These are phyloP conservation scores for Pestalotiopsis fici DNA, from an alignment of 2,329 filamentous ascomycete species.

Conservation along the genomic window DNA sequence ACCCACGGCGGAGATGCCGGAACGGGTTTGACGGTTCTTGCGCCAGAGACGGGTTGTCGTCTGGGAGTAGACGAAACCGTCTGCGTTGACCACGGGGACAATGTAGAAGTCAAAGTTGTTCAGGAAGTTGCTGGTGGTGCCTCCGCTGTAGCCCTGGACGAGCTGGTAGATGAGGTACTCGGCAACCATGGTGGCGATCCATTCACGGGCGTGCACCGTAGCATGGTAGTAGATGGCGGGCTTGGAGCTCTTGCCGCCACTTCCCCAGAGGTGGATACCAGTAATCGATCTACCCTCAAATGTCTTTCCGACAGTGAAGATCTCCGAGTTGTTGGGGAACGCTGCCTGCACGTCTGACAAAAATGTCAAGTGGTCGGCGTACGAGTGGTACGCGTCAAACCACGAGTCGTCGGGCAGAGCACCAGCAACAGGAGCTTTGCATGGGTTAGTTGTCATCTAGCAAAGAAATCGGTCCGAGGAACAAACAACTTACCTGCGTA, in stretches of 20 bases:
- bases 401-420: slow-evolving; percentile 41
- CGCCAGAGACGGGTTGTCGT: slow-evolving; percentile 52
- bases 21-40: slow-evolving; percentile 48
- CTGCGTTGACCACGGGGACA: slow-evolving; percentile 54
- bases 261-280: slow-evolving; percentile 59
- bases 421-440: slow-evolving; percentile 16
- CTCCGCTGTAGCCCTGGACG: slow-evolving; percentile 42
- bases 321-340: slow-evolving; percentile 47
- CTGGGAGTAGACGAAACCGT: slow-evolving; percentile 54
- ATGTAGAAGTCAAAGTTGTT: slow-evolving; percentile 62
- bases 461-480: not conserved
- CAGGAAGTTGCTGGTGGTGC: slow-evolving; percentile 42
- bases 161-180: slow-evolving; percentile 52
- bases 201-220: slow-evolving; percentile 56
- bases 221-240: slow-evolving; percentile 53
- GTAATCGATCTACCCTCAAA: slow-evolving; percentile 54
- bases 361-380: slow-evolving; percentile 51
- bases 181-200: slow-evolving; percentile 52
- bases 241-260: slow-evolving; percentile 41
- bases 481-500: slow-evolving; percentile 20
- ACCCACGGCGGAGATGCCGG: slow-evolving; percentile 43
- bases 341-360: slow-evolving; percentile 44
- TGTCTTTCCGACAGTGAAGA: slow-evolving; percentile 46
- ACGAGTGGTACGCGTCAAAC: slow-evolving; percentile 56
- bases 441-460: slow-evolving; percentile 5